A percentile compares a stretch with the other conserved stretches of the same genome.
phyloP scores from a whole-genome alignment of 2,329 filamentous ascomycete species.

The Alternaria angustiovoidea region DNA sequence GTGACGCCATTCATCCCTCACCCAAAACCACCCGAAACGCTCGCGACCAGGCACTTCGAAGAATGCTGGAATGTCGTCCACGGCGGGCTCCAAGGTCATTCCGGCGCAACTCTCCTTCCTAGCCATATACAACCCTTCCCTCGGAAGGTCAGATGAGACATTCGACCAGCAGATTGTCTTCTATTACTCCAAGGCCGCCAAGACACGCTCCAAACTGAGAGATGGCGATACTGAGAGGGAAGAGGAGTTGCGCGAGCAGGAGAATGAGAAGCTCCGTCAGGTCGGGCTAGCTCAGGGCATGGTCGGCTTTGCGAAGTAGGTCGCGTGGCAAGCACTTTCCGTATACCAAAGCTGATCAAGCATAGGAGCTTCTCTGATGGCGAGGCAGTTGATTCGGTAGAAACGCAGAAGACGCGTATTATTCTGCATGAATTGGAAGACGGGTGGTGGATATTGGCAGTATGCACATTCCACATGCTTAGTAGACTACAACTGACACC shows the following conservation, averaged over 20 bases:
- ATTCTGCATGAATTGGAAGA: slow-evolving; percentile 86
- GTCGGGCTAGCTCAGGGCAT: slow-evolving; percentile 97
- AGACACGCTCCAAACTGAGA: slow-evolving; percentile 39
- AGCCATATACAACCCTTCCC: slow-evolving; percentile 91
- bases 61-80: slow-evolving; percentile 36
- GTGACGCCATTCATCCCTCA: slow-evolving; percentile 15
- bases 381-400: slow-evolving; percentile 80
- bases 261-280: slow-evolving; percentile 87
- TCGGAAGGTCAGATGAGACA: slow-evolving; percentile 76
- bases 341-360: slow-evolving; percentile 13
- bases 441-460: slow-evolving; percentile 95
- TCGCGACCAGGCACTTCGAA: slow-evolving; percentile 9
- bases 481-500: slow-evolving; percentile 1
- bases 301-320: slow-evolving; percentile 79
- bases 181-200: slow-evolving; percentile 71
- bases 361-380: slow-evolving; percentile 80
- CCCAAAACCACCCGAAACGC: slow-evolving; percentile 4
- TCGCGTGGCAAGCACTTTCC: slow-evolving; percentile 6
- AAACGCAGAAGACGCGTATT: slow-evolving; percentile 88
- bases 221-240: slow-evolving; percentile 48
- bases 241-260: slow-evolving; percentile 63
- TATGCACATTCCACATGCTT: slow-evolving; percentile 55
- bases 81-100: slow-evolving; percentile 55
- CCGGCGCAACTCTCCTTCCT: slow-evolving; percentile 91
- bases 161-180: slow-evolving; percentile 88